Evolutionary conservation across 169 alveolate genomes (phyloP), one percentile per base, ranked within the genome.

Genomic region (Plasmodium malariae): DNA sequence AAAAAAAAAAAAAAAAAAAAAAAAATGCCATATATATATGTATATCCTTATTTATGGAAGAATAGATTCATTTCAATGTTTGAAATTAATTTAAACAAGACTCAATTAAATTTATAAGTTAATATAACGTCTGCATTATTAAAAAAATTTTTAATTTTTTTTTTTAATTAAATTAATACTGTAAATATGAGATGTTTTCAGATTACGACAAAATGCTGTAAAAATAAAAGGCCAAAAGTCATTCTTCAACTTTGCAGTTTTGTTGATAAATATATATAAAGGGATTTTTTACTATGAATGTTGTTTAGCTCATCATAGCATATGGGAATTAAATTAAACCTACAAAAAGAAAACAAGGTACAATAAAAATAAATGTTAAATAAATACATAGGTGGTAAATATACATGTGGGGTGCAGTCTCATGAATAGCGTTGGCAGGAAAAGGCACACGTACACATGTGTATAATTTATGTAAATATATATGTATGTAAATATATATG

Each of bases 311-410:
- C 32, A 21, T 62, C 89, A 11, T 76, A 45, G 40, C 68, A 37
- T 19, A 78, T 19, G 34, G 89, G 78, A 28, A 78, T 55, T 9
- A 78, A 32, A 4, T 48, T 28, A 48, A 62, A 40, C 43, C 89
- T 83, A 62, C n/a, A 30, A 11, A 63, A 37, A 54, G 28, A 5
- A 26, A 21, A 11, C 9, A 32, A 14, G 55, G 67, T 49, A 74
- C 30, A 57, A 60, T 14, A 12, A 57, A 74, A 34, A 3, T 11
- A 72, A 72, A 7, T 1, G 76, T 55, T 17, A 17, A 48, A 0
- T 32, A 36, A 32, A 14, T 21, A 43, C 12, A 2, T 45, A 26
- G 11, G 26, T 5, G 28, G 37, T 36, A 24, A 54, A 17, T 24
- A 45, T 34, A 28, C 5, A 71, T 26, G 32, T 54, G 32, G n/a